A percentile compares a stretch with the other conserved stretches of the same genome.
Conservation (phyloP, 257 asterid species). For the Solanum piurae region DNA sequence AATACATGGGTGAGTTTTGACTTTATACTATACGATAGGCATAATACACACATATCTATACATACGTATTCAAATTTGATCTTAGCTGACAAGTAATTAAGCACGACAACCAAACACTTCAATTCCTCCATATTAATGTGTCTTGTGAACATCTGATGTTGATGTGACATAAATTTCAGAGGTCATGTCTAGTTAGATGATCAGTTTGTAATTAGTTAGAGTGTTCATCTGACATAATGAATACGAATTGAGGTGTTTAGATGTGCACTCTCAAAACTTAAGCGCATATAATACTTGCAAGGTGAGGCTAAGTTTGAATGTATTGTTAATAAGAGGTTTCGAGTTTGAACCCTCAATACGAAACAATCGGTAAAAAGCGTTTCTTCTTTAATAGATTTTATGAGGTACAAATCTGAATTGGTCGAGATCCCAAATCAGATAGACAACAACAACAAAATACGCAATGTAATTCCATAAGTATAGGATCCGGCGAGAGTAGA, state of each 20-base stretch:
- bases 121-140: background rate
- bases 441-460: background rate
- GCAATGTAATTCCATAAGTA: background rate
- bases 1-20: background rate
- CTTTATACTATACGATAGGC: background rate
- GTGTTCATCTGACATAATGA: background rate
- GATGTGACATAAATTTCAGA: background rate
- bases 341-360: background rate
- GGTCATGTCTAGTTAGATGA: background rate
- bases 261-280: background rate
- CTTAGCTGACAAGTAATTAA: background rate
- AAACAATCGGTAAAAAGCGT: background rate
- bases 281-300: background rate
- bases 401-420: background rate
- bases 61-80: background rate
- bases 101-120: background rate
- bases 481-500: background rate
- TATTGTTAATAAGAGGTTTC: background rate
- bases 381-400: background rate
- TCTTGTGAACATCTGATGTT: background rate
- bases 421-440: background rate
- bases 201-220: background rate
- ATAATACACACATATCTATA: background rate
- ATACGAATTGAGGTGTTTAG: background rate
- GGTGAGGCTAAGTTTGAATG: background rate